phyloP scores from a whole-genome alignment of 768 basidiomycete species.

The Boletus huronensis region DNA sequence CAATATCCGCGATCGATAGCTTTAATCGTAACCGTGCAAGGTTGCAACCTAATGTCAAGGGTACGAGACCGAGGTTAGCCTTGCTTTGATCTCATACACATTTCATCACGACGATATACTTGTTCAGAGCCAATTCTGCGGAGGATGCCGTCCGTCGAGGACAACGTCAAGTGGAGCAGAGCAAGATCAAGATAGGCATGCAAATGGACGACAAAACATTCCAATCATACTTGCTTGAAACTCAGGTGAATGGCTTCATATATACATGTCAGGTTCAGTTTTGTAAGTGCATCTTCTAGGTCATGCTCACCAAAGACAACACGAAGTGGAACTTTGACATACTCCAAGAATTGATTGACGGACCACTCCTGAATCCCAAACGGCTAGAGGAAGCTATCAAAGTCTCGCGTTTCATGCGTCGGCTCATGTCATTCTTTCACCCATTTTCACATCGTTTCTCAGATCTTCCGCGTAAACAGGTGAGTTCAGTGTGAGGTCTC shows the following conservation, averaged over 20 bases:
- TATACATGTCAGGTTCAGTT: background rate
- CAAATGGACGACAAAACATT: conserved; percentile 96
- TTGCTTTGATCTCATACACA: background rate
- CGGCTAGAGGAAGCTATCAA: conserved; percentile 93
- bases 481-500: conserved; percentile 18
- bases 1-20: conserved; percentile 86
- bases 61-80: conserved; percentile 61
- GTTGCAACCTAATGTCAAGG: conserved; percentile 57
- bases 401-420: conserved; percentile 82
- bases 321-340: conserved; percentile 91
- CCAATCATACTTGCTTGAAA: conserved; percentile 78
- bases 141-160: conserved; percentile 86
- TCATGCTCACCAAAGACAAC: conserved; percentile 84
- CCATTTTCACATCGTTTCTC: conserved; percentile 88
- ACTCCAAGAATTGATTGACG: conserved; percentile 85
- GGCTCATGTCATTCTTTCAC: conserved; percentile 91
- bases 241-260: conserved; percentile 53
- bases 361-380: conserved; percentile 86
- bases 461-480: conserved; percentile 70
- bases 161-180: conserved; percentile 88
- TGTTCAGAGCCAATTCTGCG: conserved; percentile 64
- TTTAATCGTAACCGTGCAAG: conserved; percentile 86
- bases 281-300: conserved; percentile 40
- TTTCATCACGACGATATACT: background rate
- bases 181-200: conserved; percentile 84